Conservation (phyloP, 305 asterid genomes). For the Fraxinus floribunda region DNA sequence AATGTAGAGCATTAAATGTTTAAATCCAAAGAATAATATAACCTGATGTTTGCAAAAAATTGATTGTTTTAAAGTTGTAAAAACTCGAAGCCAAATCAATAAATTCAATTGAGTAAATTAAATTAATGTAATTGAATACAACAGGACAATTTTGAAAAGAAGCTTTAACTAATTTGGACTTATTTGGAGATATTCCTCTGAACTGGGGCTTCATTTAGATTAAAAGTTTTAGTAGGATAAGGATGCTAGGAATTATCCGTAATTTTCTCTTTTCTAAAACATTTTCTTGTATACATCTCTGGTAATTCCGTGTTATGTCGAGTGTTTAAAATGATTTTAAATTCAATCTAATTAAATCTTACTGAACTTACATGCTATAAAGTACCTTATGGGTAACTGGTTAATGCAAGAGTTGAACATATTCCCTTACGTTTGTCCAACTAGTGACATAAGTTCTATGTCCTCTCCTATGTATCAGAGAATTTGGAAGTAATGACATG, state of each 20-base stretch:
- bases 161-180: background rate
- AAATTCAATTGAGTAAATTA: background rate
- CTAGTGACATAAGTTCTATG: background rate
- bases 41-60: background rate
- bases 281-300: background rate
- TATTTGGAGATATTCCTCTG: background rate
- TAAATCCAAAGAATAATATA: background rate
- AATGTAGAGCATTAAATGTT: background rate
- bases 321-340: background rate
- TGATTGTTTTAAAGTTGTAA: background rate
- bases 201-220: background rate
- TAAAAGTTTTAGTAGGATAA: background rate
- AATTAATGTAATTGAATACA: background rate
- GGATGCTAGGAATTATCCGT: background rate
- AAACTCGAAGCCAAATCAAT: background rate
- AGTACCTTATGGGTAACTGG: background rate
- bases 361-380: background rate
- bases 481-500: background rate
- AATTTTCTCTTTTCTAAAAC: background rate
- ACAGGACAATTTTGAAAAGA: background rate
- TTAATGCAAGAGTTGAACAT: background rate
- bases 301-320: background rate
- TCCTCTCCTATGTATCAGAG: background rate
- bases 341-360: background rate
- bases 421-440: background rate